Conservation (phyloP, 169 alveolate species). For the Plasmodium falciparum region DNA sequence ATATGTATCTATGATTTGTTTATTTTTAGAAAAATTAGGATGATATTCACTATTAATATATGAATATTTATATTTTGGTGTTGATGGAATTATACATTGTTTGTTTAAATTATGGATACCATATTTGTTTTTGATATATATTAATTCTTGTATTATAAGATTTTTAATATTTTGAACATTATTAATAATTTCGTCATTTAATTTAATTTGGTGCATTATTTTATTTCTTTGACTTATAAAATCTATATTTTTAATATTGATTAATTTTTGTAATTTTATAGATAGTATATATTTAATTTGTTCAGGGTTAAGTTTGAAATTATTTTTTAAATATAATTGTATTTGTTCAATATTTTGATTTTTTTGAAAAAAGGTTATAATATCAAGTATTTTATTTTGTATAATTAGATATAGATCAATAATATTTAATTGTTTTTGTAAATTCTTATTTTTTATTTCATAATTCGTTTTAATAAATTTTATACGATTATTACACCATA, state of each 20-base stretch:
- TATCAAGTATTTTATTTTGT: slow-evolving; percentile 63
- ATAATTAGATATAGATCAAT: slow-evolving; percentile 52
- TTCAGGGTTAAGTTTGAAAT: slow-evolving; percentile 73
- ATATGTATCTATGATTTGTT: background rate
- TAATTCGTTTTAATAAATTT: slow-evolving; percentile 40
- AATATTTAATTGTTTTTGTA: slow-evolving; percentile 35
- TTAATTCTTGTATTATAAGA: slow-evolving; percentile 72
- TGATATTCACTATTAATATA: slow-evolving; percentile 14
- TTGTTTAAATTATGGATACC: slow-evolving; percentile 14
- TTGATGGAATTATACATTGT: slow-evolving; percentile 1
- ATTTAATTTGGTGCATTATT: slow-evolving; percentile 9
- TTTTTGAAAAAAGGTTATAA: slow-evolving; percentile 49
- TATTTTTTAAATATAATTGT: slow-evolving; percentile 32
- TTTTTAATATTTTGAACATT: slow-evolving; percentile 46
- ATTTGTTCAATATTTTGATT: slow-evolving; percentile 29
- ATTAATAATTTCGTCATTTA: slow-evolving; percentile 44
- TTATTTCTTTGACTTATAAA: slow-evolving; percentile 58
- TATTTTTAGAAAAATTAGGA: background rate
- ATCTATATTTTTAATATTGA: slow-evolving; percentile 75
- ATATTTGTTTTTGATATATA: slow-evolving; percentile 47
- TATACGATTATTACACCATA: slow-evolving; percentile 62
- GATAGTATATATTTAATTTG: slow-evolving; percentile 80
- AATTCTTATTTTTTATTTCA: slow-evolving; percentile 45
- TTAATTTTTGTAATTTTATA: slow-evolving; percentile 77
- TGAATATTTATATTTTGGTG: slow-evolving; percentile 31